Percentiles rank a stretch among this genome's conserved stretches.
Evolutionary conservation across 352 stramenopile species (phyloP).

Genomic region (Pythium guiyangense): DNA sequence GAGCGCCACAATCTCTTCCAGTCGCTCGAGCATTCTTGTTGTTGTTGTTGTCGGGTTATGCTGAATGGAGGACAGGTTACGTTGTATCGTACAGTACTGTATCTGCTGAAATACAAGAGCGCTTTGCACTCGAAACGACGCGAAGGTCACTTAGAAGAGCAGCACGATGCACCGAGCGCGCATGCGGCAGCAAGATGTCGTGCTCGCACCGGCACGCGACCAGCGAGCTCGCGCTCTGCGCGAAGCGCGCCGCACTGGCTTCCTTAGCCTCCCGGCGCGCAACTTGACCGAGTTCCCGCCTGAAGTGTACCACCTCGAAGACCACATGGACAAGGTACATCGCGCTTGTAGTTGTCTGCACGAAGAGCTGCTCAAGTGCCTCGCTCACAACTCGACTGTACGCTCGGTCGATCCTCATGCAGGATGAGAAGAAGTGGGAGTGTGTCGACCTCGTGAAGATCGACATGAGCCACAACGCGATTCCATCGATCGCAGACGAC

Average conservation of each 20-base stretch:
- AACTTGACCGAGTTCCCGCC: slow-evolving; percentile 50
- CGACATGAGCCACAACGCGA: slow-evolving; percentile 78
- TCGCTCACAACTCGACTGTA: not conserved
- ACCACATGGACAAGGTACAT: slow-evolving; percentile 65
- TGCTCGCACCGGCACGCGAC: slow-evolving; percentile 51
- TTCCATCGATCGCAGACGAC: slow-evolving; percentile 46
- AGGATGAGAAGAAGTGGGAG: slow-evolving; percentile 85
- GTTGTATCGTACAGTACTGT: not conserved
- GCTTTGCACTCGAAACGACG: not conserved
- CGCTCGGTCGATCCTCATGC: not conserved
- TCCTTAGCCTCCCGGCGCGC: slow-evolving; percentile 58
- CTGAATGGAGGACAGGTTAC: not conserved
- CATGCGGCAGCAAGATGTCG: slow-evolving; percentile 39
- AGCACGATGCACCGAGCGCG: not conserved
- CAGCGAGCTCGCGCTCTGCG: slow-evolving; percentile 50
- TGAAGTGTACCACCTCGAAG: slow-evolving; percentile 73
- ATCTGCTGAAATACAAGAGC: not conserved
- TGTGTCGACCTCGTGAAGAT: slow-evolving; percentile 79
- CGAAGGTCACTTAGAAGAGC: not conserved
- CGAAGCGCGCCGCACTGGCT: slow-evolving; percentile 53
- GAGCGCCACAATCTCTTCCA: slow-evolving; percentile 40
- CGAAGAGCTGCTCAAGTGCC: not conserved
- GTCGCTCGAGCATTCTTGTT: slow-evolving; percentile 8
- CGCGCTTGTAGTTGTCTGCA: slow-evolving; percentile 4
- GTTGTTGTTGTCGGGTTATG: not conserved